These are phyloP conservation scores for Candida insectorum DNA, from an alignment of 805 yeast genomes.

Conservation along the genomic window DNA sequence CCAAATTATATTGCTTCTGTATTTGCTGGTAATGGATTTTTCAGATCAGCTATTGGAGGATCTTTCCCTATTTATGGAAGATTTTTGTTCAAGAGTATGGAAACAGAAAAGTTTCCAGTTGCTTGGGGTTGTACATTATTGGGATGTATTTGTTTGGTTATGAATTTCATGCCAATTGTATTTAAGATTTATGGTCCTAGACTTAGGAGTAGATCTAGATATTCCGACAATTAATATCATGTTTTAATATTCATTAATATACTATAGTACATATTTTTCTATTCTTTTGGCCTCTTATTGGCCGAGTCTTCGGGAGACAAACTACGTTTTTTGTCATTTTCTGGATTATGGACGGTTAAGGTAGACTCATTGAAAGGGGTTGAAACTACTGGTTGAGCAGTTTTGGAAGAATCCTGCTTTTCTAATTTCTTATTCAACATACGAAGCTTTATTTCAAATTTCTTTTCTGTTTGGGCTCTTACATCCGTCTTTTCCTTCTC, in stretches of 20 bases:
- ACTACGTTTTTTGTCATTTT: slow-evolving; percentile 15
- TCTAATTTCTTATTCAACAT: slow-evolving; percentile 55
- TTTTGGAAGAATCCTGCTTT: too few species aligned
- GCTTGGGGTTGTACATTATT: slow-evolving; percentile 64
- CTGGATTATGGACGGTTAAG: slow-evolving; percentile 29
- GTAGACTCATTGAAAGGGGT: slow-evolving; percentile 20
- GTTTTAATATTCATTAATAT: too few species aligned
- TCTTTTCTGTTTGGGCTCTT: slow-evolving; percentile 50
- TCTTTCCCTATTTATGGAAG: slow-evolving; percentile 62
- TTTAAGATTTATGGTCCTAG: slow-evolving; percentile 56
- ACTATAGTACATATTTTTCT: too few species aligned
- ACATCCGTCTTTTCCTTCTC: slow-evolving; percentile 35
- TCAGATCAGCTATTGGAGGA: slow-evolving; percentile 49
- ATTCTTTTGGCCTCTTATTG: slow-evolving; percentile 18
- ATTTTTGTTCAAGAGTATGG: slow-evolving; percentile 52
- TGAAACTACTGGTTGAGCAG: too few species aligned
- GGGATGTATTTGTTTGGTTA: slow-evolving; percentile 61
- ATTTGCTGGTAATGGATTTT: slow-evolving; percentile 51
- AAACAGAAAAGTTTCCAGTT: slow-evolving; percentile 48
- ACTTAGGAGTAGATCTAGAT: slow-evolving; percentile 54
- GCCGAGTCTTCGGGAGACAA: slow-evolving; percentile 6
- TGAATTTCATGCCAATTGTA: slow-evolving; percentile 71
- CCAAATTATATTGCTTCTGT: slow-evolving; percentile 52
- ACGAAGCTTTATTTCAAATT: slow-evolving; percentile 55
- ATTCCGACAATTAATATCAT: too few species aligned